Conservation (phyloP, 2,329 filamentous ascomycete species). For the Anthostomella pinea region DNA sequence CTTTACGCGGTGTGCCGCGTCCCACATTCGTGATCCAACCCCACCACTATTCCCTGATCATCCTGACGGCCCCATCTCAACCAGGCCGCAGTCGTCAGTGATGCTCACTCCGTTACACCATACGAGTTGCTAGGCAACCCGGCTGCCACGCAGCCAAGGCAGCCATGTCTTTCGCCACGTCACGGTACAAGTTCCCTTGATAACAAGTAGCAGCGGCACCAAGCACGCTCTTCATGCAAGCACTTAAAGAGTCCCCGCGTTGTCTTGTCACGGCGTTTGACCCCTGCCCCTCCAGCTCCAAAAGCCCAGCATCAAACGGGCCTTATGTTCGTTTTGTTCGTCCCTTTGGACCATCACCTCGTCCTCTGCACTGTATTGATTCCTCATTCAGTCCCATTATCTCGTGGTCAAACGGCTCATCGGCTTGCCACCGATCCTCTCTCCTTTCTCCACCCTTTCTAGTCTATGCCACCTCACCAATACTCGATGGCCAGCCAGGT, state of each 20-base stretch:
- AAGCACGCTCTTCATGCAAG: conserved; percentile 32
- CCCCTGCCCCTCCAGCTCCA: conserved; percentile 16
- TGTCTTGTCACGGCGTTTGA: conserved; percentile 20
- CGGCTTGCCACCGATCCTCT: conserved; percentile 17
- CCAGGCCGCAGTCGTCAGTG: conserved; percentile 23
- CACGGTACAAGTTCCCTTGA: conserved; percentile 15
- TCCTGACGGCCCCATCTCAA: conserved; percentile 19
- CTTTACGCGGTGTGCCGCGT: conserved; percentile 38
- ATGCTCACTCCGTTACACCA: conserved; percentile 16
- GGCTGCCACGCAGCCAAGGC: conserved; percentile 36
- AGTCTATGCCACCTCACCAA: conserved; percentile 22
- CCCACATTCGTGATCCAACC: conserved; percentile 28
- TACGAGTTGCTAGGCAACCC: conserved; percentile 35
- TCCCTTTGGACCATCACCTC: conserved; percentile 20
- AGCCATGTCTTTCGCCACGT: conserved; percentile 26
- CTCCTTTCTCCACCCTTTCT: conserved; percentile 22
- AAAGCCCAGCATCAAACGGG: conserved; percentile 11
- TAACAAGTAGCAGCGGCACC: conserved; percentile 20
- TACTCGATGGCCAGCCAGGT: conserved; percentile 26
- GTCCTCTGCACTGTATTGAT: conserved; percentile 16
- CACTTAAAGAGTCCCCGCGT: conserved; percentile 30
- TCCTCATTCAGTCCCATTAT: conserved; percentile 23
- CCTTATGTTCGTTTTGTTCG: conserved; percentile 8
- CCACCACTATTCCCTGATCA: conserved; percentile 23
- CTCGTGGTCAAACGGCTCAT: conserved; percentile 21